Evolutionary conservation across 2,329 filamentous ascomycete genomes (phyloP).

Genomic region (Talaromyces albobiverticillius): DNA sequence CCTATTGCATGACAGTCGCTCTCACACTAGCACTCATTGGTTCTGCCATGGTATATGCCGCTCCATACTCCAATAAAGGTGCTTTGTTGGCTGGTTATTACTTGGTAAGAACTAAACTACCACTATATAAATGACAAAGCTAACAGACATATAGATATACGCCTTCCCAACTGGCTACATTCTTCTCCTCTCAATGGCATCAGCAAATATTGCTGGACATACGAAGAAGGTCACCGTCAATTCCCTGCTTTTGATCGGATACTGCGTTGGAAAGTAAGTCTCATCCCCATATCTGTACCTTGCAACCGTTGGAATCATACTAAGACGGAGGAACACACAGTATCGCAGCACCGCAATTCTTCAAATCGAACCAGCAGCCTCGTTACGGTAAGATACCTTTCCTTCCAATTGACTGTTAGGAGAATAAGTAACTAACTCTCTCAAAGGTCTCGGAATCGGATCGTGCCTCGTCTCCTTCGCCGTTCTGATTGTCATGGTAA

Average conservation of each 20-base stretch:
- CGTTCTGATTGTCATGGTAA: background rate
- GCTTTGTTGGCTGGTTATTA: background rate
- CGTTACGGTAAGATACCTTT: background rate
- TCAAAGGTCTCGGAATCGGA: background rate
- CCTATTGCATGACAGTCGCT: background rate
- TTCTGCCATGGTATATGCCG: background rate
- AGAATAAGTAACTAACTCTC: too few relatives aligned
- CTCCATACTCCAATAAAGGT: background rate
- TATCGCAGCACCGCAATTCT: background rate
- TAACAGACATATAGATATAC: background rate
- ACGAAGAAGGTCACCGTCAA: background rate
- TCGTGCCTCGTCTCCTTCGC: background rate
- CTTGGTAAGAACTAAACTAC: background rate
- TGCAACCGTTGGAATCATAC: too few relatives aligned
- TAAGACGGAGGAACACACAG: background rate
- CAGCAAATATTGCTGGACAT: conserved; percentile 15
- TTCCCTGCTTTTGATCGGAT: background rate
- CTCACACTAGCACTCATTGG: background rate
- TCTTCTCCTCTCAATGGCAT: conserved; percentile 15
- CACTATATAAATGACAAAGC: too few relatives aligned
- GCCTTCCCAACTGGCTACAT: conserved; percentile 11
- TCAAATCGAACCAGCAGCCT: background rate
- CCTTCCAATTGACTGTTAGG: too few relatives aligned
- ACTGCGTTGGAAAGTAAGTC: background rate
- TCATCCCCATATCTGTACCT: background rate